A percentile compares a stretch with the other conserved stretches of the same genome.
Conservation (phyloP, 2,329 filamentous ascomycete genomes). For the Colletotrichum musicola region DNA sequence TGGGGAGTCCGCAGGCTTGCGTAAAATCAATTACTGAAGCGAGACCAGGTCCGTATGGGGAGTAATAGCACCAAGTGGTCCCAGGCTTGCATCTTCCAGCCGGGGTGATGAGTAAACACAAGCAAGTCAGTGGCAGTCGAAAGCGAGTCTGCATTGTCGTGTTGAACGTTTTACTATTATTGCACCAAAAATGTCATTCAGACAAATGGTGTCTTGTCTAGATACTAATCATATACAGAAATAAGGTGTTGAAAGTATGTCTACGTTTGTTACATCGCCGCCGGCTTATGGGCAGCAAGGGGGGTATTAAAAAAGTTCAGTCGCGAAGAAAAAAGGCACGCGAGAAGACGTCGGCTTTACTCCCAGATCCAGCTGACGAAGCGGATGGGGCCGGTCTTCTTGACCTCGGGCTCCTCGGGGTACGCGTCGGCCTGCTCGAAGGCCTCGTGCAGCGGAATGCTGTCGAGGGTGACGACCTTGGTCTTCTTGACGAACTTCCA, state of each 20-base stretch:
- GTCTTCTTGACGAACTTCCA: constrained; percentile 78
- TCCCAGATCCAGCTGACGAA: constrained; percentile 54
- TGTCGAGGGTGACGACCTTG: constrained; percentile 61
- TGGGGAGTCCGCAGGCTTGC: background rate
- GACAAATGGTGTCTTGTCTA: background rate
- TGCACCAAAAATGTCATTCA: background rate
- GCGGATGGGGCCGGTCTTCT: constrained; percentile 45
- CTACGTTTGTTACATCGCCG: background rate
- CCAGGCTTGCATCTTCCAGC: too few relatives aligned
- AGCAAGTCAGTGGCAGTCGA: too few relatives aligned
- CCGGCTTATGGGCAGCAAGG: too few relatives aligned
- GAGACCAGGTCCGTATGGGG: too few relatives aligned
- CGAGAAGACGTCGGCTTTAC: constrained; percentile 24
- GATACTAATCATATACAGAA: background rate
- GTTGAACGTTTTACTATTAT: background rate
- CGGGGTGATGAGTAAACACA: background rate
- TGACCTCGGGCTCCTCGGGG: constrained; percentile 46
- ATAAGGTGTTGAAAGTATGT: background rate
- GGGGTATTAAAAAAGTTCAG: background rate
- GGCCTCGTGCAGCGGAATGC: constrained; percentile 65
- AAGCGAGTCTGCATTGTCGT: background rate
- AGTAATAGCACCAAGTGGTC: too few relatives aligned
- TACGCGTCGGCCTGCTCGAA: constrained; percentile 60
- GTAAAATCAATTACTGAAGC: too few relatives aligned
- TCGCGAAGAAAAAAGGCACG: too few relatives aligned